These are phyloP conservation scores for Staphylotrichum longicolle DNA, from an alignment of 495 filamentous ascomycete genomes.

Conservation along the genomic window DNA sequence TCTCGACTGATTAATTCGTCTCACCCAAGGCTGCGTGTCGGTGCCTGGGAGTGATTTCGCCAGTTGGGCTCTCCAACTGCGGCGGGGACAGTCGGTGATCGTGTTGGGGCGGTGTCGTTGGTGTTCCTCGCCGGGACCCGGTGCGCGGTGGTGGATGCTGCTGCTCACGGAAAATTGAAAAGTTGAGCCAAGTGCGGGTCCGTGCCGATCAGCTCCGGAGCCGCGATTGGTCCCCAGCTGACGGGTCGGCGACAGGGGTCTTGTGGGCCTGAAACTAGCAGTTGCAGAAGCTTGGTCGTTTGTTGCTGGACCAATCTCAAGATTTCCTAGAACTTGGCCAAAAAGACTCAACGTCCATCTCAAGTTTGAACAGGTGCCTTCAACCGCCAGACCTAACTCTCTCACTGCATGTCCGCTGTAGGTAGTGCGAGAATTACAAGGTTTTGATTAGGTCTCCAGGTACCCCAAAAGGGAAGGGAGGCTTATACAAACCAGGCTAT, in stretches of 20 bases:
- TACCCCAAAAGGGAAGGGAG: too few species aligned
- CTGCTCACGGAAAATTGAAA: conserved; percentile 10
- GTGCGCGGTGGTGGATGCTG: conserved; percentile 14
- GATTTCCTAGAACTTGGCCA: too few species aligned
- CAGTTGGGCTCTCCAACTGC: not conserved
- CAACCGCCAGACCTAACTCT: too few species aligned
- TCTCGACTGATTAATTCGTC: too few species aligned
- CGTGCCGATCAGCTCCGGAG: conserved; percentile 10
- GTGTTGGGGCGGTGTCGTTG: conserved; percentile 8
- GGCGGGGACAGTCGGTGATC: conserved; percentile 5
- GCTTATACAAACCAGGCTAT: too few species aligned
- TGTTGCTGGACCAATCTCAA: not conserved
- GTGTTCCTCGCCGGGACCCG: conserved; percentile 7
- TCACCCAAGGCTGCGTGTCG: too few species aligned
- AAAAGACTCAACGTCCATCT: too few species aligned
- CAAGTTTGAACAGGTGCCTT: too few species aligned
- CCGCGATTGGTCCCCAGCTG: conserved; percentile 8
- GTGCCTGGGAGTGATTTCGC: not conserved
- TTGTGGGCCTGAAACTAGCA: not conserved
- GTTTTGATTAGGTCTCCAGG: too few species aligned
- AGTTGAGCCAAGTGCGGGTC: conserved; percentile 13
- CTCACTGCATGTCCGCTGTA: too few species aligned
- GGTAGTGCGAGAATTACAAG: too few species aligned
- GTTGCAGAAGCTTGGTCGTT: too few species aligned
- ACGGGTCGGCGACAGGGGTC: not conserved